Evolutionary conservation across 2,329 filamentous ascomycete genomes (phyloP), one percentile per base, ranked within the genome.

Genomic region (Beauveria australis): DNA sequence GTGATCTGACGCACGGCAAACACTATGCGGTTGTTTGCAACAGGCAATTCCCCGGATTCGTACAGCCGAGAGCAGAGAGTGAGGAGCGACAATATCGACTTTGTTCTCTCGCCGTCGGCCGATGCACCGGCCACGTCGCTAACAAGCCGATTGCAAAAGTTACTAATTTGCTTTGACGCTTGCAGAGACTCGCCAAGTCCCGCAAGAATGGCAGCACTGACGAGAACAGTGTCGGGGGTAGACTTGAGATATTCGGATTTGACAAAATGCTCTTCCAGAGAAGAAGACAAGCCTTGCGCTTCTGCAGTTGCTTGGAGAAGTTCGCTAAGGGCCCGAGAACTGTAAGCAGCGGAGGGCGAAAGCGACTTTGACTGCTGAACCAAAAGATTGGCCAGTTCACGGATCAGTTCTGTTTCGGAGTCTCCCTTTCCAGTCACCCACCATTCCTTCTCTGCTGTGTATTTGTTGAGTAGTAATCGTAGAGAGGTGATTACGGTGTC

Each of bases 1-100:
- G 89, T 81, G 8, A 96, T 80, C 64, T 92, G 87, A 69, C 89
- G 90, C 47, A 93, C 84, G 9, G 93, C 86, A 74, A 96, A 94
- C 0, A 96, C 85, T 3, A 94, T 74, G 26, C 92, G 83, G 67
- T 92, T 86, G 49, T 81, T 83, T 1, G 82, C 80, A 1, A 86
- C 79, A 0, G 84, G 84, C 8, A 86, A 64, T 63, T 80, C 74
- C 2, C 77, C 81, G 0, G 71, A 53, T 26, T 80, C 77, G 63
- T 84, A 88, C 16, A 85, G 71, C 9, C 74, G 71, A 61, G 82
- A 71, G 60, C 76, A 79, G 8, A 80, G 73, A 19, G 85, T 81
- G 5, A 88, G 72, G 1, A 87, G 73, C 2, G 82, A 77, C 3
- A 88, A 71, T 0, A 74, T 76, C 30, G 75, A 70, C 16, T 82